These are phyloP conservation scores for Cocos nucifera DNA, from an alignment of 176 grass and related monocot genomes.

Conservation along the genomic window DNA sequence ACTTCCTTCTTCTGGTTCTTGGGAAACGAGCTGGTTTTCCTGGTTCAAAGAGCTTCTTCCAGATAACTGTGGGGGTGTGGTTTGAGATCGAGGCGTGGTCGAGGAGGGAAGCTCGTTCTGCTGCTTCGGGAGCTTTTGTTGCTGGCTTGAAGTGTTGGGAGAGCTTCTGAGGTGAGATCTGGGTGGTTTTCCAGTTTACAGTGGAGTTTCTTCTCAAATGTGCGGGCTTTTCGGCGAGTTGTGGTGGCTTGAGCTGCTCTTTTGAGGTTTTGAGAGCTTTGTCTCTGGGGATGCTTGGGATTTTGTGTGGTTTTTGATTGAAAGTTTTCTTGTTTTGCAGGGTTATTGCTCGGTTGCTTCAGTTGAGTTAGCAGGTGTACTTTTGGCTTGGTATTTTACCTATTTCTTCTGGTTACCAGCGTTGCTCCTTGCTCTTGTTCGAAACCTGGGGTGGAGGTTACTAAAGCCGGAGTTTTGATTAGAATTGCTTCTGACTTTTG, in stretches of 20 bases:
- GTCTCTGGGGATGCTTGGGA: neutral
- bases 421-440: neutral
- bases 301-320: neutral
- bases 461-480: neutral
- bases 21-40: neutral
- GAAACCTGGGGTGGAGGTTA: neutral
- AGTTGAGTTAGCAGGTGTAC: neutral
- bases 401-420: too few relatives aligned
- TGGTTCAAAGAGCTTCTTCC: neutral
- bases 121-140: neutral
- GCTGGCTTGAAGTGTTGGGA: neutral
- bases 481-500: neutral
- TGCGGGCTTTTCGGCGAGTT: neutral
- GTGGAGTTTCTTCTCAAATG: neutral
- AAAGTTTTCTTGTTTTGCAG: neutral
- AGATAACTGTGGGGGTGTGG: slow-evolving; percentile 2
- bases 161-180: slow-evolving; percentile 3
- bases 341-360: neutral
- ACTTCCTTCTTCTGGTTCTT: neutral
- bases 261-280: neutral
- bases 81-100: neutral
- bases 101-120: neutral
- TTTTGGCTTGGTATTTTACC: neutral
- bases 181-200: neutral
- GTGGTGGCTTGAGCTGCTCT: neutral